Base-by-base conservation (phyloP, 495 filamentous ascomycete genomes). In the Pseudotulostoma volvatum region DNA sequence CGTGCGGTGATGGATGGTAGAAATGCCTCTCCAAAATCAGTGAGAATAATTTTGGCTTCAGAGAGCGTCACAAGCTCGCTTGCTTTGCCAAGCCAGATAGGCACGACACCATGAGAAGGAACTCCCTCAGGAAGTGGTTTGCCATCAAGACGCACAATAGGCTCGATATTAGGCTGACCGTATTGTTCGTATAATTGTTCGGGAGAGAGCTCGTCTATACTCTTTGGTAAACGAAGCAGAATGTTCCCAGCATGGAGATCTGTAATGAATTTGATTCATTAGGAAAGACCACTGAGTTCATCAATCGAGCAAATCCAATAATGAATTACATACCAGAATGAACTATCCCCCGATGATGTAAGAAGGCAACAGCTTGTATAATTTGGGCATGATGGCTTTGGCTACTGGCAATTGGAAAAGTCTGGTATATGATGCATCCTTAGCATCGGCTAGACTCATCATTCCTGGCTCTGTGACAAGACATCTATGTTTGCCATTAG, bases 321-420 rank as follows among this genome's bases (percentile, higher is more conserved):
- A 5, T 28, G 5, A 11, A 11, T 28, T 28, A 28, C 23, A 5
- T 28, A 28, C 23, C 23, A 11, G 23, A 48, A 44, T 60, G 51
- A 34, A 58, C 53, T 32, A 54, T 40, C 7, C 54, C 56, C 37
- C 52, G 43, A 17, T 53, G 36, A 49, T 57, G 53, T 2, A 63
- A 41, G 23, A 38, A 51, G n/a, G 23, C 41, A 20, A 51, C 46
- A 30, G 36, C 49, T 25, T 34, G 37, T 4, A 47, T 33, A 15
- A 45, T 15, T 14, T 48, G 44, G 23, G 48, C 37, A 33, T 31
- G 11, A 53, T 44, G 8, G 48, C 40, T 25, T 36, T 16, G 18
- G 50, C 49, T 7, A 48, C 32, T 30, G 20, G 15, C 4, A 44
- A 23, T 15, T 36, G 34, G 35, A 51, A 51, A 15, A 46, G 41